Evolutionary conservation across 129 eudicot species (phyloP), one percentile per base, ranked within the genome.

Genomic region (Pseudognaphalium luteoalbum): DNA sequence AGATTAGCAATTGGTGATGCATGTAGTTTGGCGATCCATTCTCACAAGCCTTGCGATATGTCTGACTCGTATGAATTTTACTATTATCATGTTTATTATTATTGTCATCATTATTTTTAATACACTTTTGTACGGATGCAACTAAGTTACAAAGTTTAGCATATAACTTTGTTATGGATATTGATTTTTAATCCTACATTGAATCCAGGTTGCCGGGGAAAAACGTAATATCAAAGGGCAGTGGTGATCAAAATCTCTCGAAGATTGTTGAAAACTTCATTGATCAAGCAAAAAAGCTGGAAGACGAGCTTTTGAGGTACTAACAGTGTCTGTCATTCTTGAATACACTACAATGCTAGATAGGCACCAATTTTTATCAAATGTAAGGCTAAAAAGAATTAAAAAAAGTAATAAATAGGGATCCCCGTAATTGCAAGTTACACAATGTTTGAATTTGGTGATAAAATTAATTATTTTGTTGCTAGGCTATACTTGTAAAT

Each of bases 1-100:
- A 86, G 93, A 81, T 80, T 86, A 66, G 87, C 88, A 63, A 77
- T 91, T 57, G 93, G 89, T 52, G 90, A 88, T 71, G 91, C 97
- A 42, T 91, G 93, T 86, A 84, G 75, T 75, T 57, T 84, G 85
- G 68, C 77, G 11, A 74, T 64, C 60, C 81, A 66, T 74, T 56
- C 66, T 73, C 71, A 77, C 41, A 56, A 11, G 74, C 74, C 82
- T 66, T 20, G 64, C 6, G 71, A 75, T 33, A 57, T 42, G 33
- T 51, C 74, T 52, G 83, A 90, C 73, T 62, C 42, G 92, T 90
- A 90, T 83, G 86, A 76, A 76, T 35, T 14, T 11, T 60, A 35
- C n/a, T 3, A 39, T 74, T 61, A 4, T 41, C 44, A 61, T 44
- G 39, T 57, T 39, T 39, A 39, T 39, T 57, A 57, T 57, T 19